Base-by-base conservation (phyloP, 169 alveolate species). In the Plasmodium coatneyi region DNA sequence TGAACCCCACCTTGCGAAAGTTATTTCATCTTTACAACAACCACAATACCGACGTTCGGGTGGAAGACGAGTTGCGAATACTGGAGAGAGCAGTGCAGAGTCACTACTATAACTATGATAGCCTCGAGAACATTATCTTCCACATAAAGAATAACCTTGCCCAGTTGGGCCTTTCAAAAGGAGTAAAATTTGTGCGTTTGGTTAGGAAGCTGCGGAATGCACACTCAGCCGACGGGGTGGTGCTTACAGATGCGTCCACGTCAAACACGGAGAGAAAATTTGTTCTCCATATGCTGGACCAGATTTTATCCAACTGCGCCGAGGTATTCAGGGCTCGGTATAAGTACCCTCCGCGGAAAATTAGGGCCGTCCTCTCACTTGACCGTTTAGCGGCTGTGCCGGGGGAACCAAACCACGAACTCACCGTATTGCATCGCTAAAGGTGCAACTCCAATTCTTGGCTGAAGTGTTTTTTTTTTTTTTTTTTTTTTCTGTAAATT, bases 91-190 rank as follows among this genome's bases (percentile, higher is more conserved):
- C 94, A 2, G 3, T 89, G 25, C 25, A 25, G 19, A 89, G 82
- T 46, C 9, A 49, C 25, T 89, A 89, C 39, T 89, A 89, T 39
- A 66, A 80, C 22, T 89, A 89, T 89, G 82, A 60, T 12, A 70
- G 83, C 71, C 56, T 89, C 52, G 94, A 89, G 36, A 30, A 25
- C 6, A 89, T 89, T 19, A 25, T 89, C 36, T 89, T 89, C 82
- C 81, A 89, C 70, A 89, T 89, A 89, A 89, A 89, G 82, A 89
- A 72, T 66, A 60, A 89, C 52, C 3, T 89, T 3, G 28, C 94
- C 16, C 82, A 89, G 46, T 39, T 89, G 74, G 71, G 22, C 2
- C 81, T 25, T 39, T 56, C 28, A 39, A 10, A 80, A 25, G 52
- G 82, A 66, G 49, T 89, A 78, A 89, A 78, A 80, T 89, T 60